A percentile compares a stretch with the other conserved stretches of the same genome.
These are phyloP conservation scores for Haplosporangium sp. DNA, from an alignment of 371 early-diverging fungal species.

Conservation along the genomic window DNA sequence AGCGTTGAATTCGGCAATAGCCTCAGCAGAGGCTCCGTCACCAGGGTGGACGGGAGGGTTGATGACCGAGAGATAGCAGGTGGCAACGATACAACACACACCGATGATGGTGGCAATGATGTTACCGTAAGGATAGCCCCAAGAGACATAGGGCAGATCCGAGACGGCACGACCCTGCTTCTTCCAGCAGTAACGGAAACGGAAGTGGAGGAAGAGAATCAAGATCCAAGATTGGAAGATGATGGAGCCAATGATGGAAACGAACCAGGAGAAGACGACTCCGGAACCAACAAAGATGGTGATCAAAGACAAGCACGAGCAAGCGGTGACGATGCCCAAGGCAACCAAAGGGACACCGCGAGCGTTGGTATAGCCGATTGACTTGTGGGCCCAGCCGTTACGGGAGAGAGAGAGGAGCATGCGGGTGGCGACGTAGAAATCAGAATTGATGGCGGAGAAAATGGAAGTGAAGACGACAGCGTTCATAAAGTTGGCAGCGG, in stretches of 20 bases:
- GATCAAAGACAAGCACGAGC: constrained; percentile 62
- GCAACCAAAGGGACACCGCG: constrained; percentile 63
- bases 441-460: constrained; percentile 68
- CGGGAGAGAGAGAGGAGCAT: constrained; percentile 61
- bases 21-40: constrained; percentile 14
- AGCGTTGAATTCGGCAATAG: background rate
- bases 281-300: constrained; percentile 56
- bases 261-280: constrained; percentile 65
- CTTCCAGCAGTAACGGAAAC: constrained; percentile 81
- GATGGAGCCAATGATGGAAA: constrained; percentile 75
- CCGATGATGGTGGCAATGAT: constrained; percentile 67
- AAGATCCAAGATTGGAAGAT: constrained; percentile 82
- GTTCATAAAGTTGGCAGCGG: constrained; percentile 65
- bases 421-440: constrained; percentile 64
- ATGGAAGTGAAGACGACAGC: constrained; percentile 66
- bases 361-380: constrained; percentile 57
- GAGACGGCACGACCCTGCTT: constrained; percentile 71
- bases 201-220: constrained; percentile 78
- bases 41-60: constrained; percentile 28
- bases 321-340: constrained; percentile 56
- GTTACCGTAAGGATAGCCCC: constrained; percentile 77
- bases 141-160: constrained; percentile 79
- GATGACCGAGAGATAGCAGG: constrained; percentile 36
- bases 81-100: constrained; percentile 68
- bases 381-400: constrained; percentile 60